Evolutionary conservation across 2,329 filamentous ascomycete species (phyloP), one percentile per base, ranked within the genome.

Genomic region (Dactylellina sp.): DNA sequence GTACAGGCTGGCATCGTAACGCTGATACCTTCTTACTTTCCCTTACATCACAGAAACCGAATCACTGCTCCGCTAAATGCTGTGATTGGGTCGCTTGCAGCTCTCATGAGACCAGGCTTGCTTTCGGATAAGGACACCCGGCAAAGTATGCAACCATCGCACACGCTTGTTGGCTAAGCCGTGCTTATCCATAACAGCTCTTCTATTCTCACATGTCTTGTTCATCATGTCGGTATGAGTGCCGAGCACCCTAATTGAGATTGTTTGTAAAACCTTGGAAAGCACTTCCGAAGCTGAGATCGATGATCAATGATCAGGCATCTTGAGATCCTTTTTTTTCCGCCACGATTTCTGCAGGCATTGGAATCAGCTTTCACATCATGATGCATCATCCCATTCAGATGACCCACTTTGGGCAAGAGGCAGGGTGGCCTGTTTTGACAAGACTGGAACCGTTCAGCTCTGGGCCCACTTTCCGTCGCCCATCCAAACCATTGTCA

Each of bases 21-120:
- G 53, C 55, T 68, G 40, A 57, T 53, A 60, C 55, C 28, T 56
- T 28, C 39, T 55, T 25, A 59, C 32, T 71, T 46, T 50, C 42
- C 40, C 37, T 74, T 62, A 70, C 55, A 62, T 60, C 53, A 65
- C 59, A 52, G 52, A 64, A 59, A 46, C 39, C 39, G 16, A 44
- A 47, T 35, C 40, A 60, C 55, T 28, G 52, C 52, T 55, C 55
- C 53, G 24, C 28, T 50, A 14, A 53, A 49, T 16, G 55, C 25
- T n/a, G 11, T 60, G 60, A 72, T 72, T 72, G 70, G 70, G 65
- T 62, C 70, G 70, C 70, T 74, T 65, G 14, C n/a, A 22, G n/a
- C 56, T 46, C 44, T 59, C 32, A 50, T 47, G 55, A 60, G 47
- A 55, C 52, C 47, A 60, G 37, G 53, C 55, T 46, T 59, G 49